phyloP scores from a whole-genome alignment of 345 rosid genomes.

The Eucalyptus guilfoylei region DNA sequence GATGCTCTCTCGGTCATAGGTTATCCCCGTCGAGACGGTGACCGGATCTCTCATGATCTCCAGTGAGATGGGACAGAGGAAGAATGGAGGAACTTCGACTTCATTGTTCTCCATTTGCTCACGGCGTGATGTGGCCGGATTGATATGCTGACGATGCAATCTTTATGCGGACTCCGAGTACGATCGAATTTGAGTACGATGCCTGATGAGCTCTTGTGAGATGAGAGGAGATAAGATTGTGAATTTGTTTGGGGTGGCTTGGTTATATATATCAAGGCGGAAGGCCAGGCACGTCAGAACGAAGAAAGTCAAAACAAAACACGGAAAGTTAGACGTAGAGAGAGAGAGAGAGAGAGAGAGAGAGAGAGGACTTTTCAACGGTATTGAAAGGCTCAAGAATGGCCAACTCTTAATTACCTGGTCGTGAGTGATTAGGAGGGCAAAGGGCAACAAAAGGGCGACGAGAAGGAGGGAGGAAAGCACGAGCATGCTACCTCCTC shows the following conservation, averaged over 20 bases:
- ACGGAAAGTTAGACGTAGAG: background rate
- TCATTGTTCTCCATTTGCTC: background rate
- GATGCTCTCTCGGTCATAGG: constrained; percentile 10
- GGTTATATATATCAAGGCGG: background rate
- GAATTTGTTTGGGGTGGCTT: background rate
- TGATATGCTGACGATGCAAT: background rate
- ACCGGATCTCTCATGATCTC: constrained; percentile 11
- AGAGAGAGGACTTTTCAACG: background rate
- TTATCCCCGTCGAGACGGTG: constrained; percentile 6
- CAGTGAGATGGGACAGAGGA: constrained; percentile 5
- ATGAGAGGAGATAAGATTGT: background rate
- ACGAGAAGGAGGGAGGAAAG: background rate
- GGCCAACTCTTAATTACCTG: background rate
- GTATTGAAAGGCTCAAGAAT: background rate
- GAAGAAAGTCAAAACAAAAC: background rate
- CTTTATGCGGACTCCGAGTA: background rate
- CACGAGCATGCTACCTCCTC: background rate
- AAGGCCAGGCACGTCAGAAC: background rate
- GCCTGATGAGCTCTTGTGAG: background rate
- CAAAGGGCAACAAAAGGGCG: background rate
- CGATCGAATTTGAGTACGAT: background rate
- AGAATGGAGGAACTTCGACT: background rate
- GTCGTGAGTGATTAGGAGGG: background rate
- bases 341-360: background rate
- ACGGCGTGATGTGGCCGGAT: background rate